phyloP scores from a whole-genome alignment of 306 rosid genomes.

The Cicer pinnatifidum region DNA sequence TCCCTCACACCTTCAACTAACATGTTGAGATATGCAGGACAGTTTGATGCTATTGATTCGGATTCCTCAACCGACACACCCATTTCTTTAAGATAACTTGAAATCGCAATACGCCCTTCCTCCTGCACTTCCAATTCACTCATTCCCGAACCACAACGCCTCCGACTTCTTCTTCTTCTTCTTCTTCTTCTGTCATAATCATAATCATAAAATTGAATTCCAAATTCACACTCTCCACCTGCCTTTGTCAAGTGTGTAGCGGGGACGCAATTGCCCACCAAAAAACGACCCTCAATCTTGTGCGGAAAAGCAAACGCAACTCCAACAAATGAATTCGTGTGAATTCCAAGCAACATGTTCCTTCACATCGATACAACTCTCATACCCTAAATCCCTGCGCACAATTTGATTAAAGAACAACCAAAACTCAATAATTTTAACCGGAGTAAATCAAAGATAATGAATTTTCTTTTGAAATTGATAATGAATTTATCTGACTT shows the following conservation, averaged over 20 bases:
- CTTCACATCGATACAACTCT: neutral
- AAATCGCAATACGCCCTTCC: conserved; percentile 61
- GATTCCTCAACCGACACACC: conserved; percentile 69
- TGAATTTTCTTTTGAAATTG: too few relatives aligned
- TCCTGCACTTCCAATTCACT: conserved; percentile 38
- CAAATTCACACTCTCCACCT: neutral
- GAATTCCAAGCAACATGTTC: conserved; percentile 39
- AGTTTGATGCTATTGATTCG: conserved; percentile 52
- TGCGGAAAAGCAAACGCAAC: neutral
- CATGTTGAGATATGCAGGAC: conserved; percentile 67
- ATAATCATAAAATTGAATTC: neutral
- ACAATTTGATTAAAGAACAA: neutral
- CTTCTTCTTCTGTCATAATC: neutral
- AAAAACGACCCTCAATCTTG: neutral
- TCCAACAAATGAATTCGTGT: conserved; percentile 22
- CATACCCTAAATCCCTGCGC: neutral
- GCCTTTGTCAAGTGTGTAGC: neutral
- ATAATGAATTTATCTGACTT: too few relatives aligned
- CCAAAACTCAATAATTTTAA: too few relatives aligned
- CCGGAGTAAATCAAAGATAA: too few relatives aligned
- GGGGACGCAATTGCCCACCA: neutral
- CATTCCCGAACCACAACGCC: conserved; percentile 10
- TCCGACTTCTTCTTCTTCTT: neutral
- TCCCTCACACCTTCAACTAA: conserved; percentile 69
- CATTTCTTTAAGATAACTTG: conserved; percentile 53